Evolutionary conservation across 768 basidiomycete species (phyloP), one percentile per base, ranked within the genome.

Genomic region (Russula virescens): DNA sequence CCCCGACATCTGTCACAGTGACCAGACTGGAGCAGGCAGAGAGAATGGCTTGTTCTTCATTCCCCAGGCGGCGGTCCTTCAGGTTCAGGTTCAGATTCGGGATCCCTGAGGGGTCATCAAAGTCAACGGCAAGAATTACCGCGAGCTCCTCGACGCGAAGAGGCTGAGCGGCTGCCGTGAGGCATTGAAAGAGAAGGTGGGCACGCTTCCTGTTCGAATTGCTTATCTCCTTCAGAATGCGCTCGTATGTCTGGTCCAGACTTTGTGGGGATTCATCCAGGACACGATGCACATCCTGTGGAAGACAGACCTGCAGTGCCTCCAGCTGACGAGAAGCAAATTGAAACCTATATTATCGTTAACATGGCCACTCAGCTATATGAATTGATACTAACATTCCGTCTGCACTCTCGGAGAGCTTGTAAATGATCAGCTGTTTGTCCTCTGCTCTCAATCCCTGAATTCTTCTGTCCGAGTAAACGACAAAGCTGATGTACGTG

Each of bases 191-290:
- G 18, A 62, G 38, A 35, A 35, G 47, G 9, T 35, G 61, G 10
- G 55, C 61, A 31, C 49, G 31, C 4, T 34, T 35, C 42, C 18
- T 38, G 19, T 56, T 34, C 1, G 38, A 16, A 5, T 45, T 42
- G 18, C 31, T 28, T 40, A 62, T 62, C 9, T 42, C 26, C 26
- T 7, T 34, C n/a, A 62, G 47, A 23, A 57, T 50, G 19, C 48
- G 55, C 28, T 58, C 55, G 26, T 62, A 62, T 19, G 48, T 58
- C 55, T 43, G 55, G 3, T 42, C 48, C 14, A 58, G 34, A 9
- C n/a, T 38, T 4, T 45, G 21, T 0, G 61, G 61, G 8, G 42
- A 21, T 28, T 54, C 47, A 10, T 56, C 47, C 11, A 48, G 61
- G n/a, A 55, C 18, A 25, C 2, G 43, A 8, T 21, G 45, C 19